Conservation (phyloP, 371 early-diverging fungal genomes). For the Parasitella parasitica region DNA sequence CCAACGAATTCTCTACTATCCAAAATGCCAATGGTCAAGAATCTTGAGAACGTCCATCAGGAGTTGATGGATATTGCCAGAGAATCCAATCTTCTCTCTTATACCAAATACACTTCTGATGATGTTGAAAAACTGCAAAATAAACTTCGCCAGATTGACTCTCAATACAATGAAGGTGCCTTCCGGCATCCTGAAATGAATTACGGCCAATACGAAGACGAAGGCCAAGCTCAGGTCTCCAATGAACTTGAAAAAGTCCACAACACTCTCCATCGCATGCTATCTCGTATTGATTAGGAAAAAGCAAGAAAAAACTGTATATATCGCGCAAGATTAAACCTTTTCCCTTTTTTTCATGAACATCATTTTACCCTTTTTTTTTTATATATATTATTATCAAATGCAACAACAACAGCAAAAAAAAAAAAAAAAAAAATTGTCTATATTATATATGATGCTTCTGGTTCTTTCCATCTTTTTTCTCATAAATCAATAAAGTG, state of each 20-base stretch:
- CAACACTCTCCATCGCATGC: slow-evolving; percentile 28
- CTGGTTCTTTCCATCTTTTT: too few species aligned
- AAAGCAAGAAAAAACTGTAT: not conserved
- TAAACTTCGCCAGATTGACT: slow-evolving; percentile 24
- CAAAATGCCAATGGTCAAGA: slow-evolving; percentile 32
- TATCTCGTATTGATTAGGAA: slow-evolving; percentile 26
- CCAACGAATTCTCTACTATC: not conserved
- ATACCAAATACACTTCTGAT: slow-evolving; percentile 30
- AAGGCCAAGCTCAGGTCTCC: slow-evolving; percentile 41
- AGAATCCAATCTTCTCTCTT: slow-evolving; percentile 34
- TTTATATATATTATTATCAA: too few species aligned
- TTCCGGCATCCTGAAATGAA: slow-evolving; percentile 13
- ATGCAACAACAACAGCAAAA: too few species aligned
- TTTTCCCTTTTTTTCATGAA: not conserved
- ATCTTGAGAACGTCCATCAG: slow-evolving; percentile 36
- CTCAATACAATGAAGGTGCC: slow-evolving; percentile 21
- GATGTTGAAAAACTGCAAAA: slow-evolving; percentile 37
- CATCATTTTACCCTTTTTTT: not conserved
- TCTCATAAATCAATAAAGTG: too few species aligned
- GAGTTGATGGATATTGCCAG: slow-evolving; percentile 41
- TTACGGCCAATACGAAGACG: slow-evolving; percentile 39
- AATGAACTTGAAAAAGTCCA: slow-evolving; percentile 38
- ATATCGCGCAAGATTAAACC: not conserved
- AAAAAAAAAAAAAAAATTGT: too few species aligned
- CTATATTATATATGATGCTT: too few species aligned